phyloP scores from a whole-genome alignment of 208 protist genomes.

The Ichthyophonus hoferi region DNA sequence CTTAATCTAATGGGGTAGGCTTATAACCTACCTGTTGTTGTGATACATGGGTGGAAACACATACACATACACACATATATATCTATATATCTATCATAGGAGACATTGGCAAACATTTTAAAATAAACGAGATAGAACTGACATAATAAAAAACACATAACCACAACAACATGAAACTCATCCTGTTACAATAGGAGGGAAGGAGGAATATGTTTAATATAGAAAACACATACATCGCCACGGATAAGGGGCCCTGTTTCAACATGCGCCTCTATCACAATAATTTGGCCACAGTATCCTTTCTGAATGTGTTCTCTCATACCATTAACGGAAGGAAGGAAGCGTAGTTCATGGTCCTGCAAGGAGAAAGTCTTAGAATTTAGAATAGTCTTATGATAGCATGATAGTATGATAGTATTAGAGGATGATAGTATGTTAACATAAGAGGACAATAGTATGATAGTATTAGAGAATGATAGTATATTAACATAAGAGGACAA shows the following conservation, averaged over 20 bases:
- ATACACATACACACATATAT: neutral
- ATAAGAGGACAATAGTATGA: neutral
- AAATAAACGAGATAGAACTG: neutral
- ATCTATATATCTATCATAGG: neutral
- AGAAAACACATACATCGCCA: constrained; percentile 11
- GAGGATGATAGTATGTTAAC: too few relatives aligned
- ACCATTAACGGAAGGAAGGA: constrained; percentile 26
- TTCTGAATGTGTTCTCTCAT: constrained; percentile 31
- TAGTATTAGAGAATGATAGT: too few relatives aligned
- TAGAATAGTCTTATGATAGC: too few relatives aligned
- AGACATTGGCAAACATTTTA: neutral
- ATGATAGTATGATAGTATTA: too few relatives aligned
- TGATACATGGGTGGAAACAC: neutral
- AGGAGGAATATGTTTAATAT: too few relatives aligned
- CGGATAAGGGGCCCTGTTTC: neutral
- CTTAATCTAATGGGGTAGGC: neutral
- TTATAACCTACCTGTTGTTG: neutral
- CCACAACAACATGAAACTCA: too few relatives aligned
- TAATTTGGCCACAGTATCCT: constrained; percentile 30
- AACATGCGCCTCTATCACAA: constrained; percentile 17
- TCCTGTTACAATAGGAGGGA: too few relatives aligned
- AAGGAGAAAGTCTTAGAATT: too few relatives aligned
- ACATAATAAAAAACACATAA: too few relatives aligned
- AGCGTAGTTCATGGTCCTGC: constrained; percentile 45
- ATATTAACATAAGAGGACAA: neutral